Evolutionary conservation across 208 protist genomes (phyloP), one percentile per base, ranked within the genome.

Genomic region (Acanthamoeba divionensis): DNA sequence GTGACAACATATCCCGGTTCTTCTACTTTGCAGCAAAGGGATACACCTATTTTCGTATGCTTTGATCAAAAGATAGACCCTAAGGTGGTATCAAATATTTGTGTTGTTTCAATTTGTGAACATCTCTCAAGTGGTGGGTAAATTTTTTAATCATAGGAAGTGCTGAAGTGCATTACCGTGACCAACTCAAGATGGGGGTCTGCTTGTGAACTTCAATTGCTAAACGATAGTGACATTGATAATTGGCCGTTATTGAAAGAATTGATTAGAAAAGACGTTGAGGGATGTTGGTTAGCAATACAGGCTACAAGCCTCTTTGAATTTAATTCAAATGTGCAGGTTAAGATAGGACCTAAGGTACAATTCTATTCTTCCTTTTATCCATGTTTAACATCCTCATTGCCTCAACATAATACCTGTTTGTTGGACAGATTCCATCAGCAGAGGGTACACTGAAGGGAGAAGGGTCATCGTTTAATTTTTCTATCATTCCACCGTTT

Each of bases 311-410:
- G 71, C 33, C 54, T 45, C 3, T 57, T 89, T 47, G 38, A 50
- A 33, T 73, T 63, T 45, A 47, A 67, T 8, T 45, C 48, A 45
- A 29, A 55, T 10, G 80, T 89, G 45, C 66, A 55, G 15, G 80
- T 89, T 36, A 89, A 67, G 33, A 89, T 89, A n/a, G 80, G 80
- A 10, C 80, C 80, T 45, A 73, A 89, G 54, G 80, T 89, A 67
- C 12, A 6, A 4, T 29, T 18, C 31, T 65, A n/a, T 41, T 54
- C 10, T 4, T 55, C 36, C 69, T 54, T 15, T 48, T 63, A 2
- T 31, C 60, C 45, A n/a, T 5, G 9, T 63, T 63, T 21, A 12
- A 38, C 47, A n/a, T 29, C 15, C 54, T n/a, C 1, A 10, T 86
- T 1, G 50, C 10, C 4, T 10, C 12, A 12, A 21, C 48, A 33